A percentile compares a stretch with the other conserved stretches of the same genome.
Evolutionary conservation across 75 land plant genomes (phyloP).

Genomic region (Pseudotsuga menziesii): DNA sequence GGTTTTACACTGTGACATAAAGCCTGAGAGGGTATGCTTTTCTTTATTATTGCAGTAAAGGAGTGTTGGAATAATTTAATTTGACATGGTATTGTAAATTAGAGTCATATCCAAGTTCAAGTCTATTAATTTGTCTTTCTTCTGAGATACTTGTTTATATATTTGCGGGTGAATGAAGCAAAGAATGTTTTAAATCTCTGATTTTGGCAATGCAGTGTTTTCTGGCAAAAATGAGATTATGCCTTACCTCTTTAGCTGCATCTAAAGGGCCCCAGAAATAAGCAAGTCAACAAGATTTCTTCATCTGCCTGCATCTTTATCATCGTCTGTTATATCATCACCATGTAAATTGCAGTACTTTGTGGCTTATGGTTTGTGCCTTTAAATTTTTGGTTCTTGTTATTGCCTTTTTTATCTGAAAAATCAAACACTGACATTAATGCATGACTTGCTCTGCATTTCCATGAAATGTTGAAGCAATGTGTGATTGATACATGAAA

Average conservation of each 20-base stretch:
- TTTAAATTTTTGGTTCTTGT: too few species aligned
- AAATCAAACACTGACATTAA: too few species aligned
- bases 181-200: constrained; percentile 94
- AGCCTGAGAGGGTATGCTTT: constrained; percentile 90
- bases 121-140: not conserved
- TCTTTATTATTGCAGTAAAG: not conserved
- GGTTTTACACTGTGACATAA: constrained; percentile 97
- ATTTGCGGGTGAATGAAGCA: constrained; percentile 85
- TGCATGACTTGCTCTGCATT: too few species aligned
- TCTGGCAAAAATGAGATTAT: constrained; percentile 98
- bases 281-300: constrained; percentile 46
- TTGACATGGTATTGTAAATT: not conserved
- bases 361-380: too few species aligned
- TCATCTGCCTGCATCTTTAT: too few species aligned
- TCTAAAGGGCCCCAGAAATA: constrained; percentile 97
- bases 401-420: not conserved
- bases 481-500: not conserved
- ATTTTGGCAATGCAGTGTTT: constrained; percentile 99
- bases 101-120: not conserved
- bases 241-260: constrained; percentile 98
- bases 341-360: too few species aligned
- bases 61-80: not conserved
- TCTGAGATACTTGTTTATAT: not conserved
- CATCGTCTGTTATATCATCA: too few species aligned
- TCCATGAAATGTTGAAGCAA: not conserved